Conservation (phyloP, 768 basidiomycete species). For the Lactarius vividus region DNA sequence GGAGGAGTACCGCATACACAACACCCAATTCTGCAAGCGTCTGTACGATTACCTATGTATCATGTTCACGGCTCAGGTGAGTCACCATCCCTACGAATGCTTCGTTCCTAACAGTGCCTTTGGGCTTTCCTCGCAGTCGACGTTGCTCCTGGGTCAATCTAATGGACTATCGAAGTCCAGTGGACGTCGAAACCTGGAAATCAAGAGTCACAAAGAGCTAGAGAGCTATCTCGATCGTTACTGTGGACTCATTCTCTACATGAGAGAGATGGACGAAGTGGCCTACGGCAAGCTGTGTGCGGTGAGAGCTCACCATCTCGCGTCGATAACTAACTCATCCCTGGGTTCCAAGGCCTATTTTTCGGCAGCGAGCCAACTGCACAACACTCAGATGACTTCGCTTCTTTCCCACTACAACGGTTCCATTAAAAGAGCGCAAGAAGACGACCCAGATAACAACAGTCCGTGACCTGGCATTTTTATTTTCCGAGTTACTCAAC, state of each 20-base stretch:
- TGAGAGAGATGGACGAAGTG: slow-evolving; percentile 94
- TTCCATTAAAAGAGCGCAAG: slow-evolving; percentile 68
- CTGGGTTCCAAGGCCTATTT: slow-evolving; percentile 72
- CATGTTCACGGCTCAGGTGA: slow-evolving; percentile 87
- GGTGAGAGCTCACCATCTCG: slow-evolving; percentile 45
- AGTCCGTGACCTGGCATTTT: background rate
- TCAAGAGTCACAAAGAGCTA: slow-evolving; percentile 66
- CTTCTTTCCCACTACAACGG: slow-evolving; percentile 57
- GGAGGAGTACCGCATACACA: slow-evolving; percentile 87
- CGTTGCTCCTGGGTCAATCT: slow-evolving; percentile 62
- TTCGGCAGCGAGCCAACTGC: slow-evolving; percentile 77
- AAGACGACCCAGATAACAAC: slow-evolving; percentile 59
- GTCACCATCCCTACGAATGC: slow-evolving; percentile 26
- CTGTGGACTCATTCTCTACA: slow-evolving; percentile 83
- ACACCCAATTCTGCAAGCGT: slow-evolving; percentile 90
- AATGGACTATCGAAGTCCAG: slow-evolving; percentile 51
- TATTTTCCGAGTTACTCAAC: background rate
- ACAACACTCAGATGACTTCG: slow-evolving; percentile 75
- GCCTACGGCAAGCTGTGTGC: slow-evolving; percentile 88
- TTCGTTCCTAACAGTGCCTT: background rate
- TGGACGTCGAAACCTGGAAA: slow-evolving; percentile 44
- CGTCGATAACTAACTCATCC: background rate
- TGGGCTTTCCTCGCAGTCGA: slow-evolving; percentile 46
- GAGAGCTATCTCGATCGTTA: slow-evolving; percentile 86
- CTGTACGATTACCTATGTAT: slow-evolving; percentile 86